phyloP scores from a whole-genome alignment of 148 eudicot species.

The Fagopyrum esculentum region DNA sequence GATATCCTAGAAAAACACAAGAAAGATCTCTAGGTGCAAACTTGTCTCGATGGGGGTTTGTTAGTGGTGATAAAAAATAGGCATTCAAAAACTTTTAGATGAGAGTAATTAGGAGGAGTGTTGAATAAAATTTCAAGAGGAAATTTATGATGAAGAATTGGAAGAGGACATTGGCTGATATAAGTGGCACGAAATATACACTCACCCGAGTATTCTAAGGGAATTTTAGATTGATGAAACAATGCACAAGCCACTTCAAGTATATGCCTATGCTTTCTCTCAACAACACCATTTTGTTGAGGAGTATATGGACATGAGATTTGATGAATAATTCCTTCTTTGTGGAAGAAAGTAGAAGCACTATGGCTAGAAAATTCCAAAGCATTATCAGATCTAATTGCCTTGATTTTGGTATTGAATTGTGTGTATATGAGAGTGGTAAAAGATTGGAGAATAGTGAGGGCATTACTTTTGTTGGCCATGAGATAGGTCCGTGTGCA shows the following conservation, averaged over 20 bases:
- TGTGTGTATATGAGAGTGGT: neutral
- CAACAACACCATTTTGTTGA: too few relatives aligned
- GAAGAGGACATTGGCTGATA: neutral
- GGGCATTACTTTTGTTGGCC: neutral
- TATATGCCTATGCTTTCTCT: too few relatives aligned
- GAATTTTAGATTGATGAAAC: neutral
- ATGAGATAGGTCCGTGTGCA: neutral
- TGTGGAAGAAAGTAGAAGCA: neutral
- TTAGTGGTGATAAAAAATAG: too few relatives aligned
- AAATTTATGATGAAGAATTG: too few relatives aligned
- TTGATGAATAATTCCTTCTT: neutral
- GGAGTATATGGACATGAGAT: neutral
- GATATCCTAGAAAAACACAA: too few relatives aligned
- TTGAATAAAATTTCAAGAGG: too few relatives aligned
- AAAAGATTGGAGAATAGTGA: neutral
- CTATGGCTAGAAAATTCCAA: neutral
- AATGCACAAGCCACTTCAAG: neutral
- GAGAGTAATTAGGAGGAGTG: too few relatives aligned
- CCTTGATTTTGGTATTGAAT: neutral
- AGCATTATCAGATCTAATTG: neutral
- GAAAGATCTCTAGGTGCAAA: too few relatives aligned
- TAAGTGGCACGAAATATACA: neutral
- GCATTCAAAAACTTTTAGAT: too few relatives aligned
- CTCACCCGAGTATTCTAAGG: neutral
- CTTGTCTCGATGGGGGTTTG: too few relatives aligned